Base-by-base conservation (phyloP, 2,329 filamentous ascomycete species). In the Trichoderma oligosporum region DNA sequence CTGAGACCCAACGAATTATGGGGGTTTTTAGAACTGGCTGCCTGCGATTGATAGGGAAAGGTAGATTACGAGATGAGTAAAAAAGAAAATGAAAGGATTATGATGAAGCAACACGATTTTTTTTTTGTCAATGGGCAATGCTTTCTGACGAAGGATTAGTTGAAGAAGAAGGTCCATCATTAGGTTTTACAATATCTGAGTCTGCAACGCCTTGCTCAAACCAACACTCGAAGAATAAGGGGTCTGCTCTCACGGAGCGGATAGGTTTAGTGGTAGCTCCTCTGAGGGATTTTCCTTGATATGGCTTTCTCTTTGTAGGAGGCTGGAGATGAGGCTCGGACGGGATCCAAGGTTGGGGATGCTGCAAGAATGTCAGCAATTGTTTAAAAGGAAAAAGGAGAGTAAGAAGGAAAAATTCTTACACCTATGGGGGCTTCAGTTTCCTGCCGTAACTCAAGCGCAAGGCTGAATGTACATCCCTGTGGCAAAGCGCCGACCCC, bases 381-480 rank as follows among this genome's bases (percentile, higher is more conserved):
- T n/a, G n/a, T n/a, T n/a, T n/a, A n/a, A n/a, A 31, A 31, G 27
- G 27, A 53, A 11, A 24, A 4, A 25, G 45, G 12, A 33, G 25
- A 27, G 33, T 48, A 48, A 27, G 7, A 47, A 29, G 36, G 25
- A n/a, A 14, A 33, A 41, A 18, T 73, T 18, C 80, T 66, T 70
- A 85, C 82, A 54, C 78, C 78, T 60, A 85, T 82, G 0, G 83
- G 84, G 8, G 82, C 76, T 9, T 79, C 71, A 0, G 76, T 78
- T 38, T 84, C 78, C 20, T 87, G 82, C 36, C 81, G 82, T 61
- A 92, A 69, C 70, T 93, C 89, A 38, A 93, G 80, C 0, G 85
- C 86, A n/a, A 93, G 70, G 0, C 87, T 89, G 69, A 89, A 93
- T 0, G 86, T 88, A 69, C 87, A 91, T 1, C 81, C 80, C 1